Base-by-base conservation (phyloP, 2,329 filamentous ascomycete species). In the Claviceps lovelessii region DNA sequence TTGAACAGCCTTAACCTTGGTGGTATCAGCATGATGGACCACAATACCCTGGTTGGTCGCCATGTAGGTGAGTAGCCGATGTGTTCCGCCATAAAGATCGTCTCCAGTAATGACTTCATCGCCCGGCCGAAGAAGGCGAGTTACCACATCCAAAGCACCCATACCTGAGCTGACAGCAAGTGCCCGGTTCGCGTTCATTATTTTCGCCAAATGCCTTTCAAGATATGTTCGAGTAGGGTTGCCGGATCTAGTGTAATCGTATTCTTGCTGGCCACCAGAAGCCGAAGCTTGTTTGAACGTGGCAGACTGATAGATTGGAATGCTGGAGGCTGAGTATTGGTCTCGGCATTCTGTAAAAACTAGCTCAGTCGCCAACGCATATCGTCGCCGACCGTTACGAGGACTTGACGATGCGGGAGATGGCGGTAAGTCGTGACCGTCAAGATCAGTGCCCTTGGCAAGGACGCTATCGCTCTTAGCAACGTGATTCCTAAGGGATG, bases 41-140 rank as follows among this genome's bases (percentile, higher is more conserved):
- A 93, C 73, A 62, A 98, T 97, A 58, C 88, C 90, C 63, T 89
- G 85, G 69, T 96, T 88, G 53, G 86, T 84, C 49, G 88, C 85
- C 62, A 98, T 78, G 69, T 93, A 97, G 61, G 93, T 95, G 59
- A 98, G 81, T 56, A 98, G 79, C 55, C 93, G 83, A 75, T 98
- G 90, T 59, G 90, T 94, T 62, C 93, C 93, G 60, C 93, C 93
- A 71, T 98, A 98, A 55, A 98, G 76, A 70, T 98, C 93, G 67
- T 97, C 90, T 44, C 94, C 94, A 1, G 93, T 96, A 55, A 98
- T 86, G 42, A 98, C 94, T 72, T 98, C 91, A 67, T 98, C 93
- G 57, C 93, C 93, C 0, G 93, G 91, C 57, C 86, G 83, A 52
- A 98, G 77, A 15, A 97, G 76, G 54, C 93, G 85, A 17, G 90